Conservation (phyloP, 2,329 filamentous ascomycete genomes). For the Phyllosticta capitalensis region DNA sequence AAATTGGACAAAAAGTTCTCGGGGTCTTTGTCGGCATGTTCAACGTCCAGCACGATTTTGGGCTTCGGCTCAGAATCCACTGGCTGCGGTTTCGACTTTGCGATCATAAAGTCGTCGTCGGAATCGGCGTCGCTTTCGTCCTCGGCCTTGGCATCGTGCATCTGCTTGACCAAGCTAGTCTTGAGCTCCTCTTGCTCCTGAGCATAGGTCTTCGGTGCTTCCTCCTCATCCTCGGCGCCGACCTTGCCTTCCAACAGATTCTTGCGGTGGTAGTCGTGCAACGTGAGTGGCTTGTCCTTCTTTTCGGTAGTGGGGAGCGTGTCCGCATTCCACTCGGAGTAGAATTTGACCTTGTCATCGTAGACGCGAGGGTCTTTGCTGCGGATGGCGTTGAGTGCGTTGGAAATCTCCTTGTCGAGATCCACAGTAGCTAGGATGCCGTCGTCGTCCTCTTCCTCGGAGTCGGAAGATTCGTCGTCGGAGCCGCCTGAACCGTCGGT, state of each 20-base stretch:
- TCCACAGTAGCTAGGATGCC: slow-evolving; percentile 78
- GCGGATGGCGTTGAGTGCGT: slow-evolving; percentile 76
- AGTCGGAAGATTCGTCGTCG: slow-evolving; percentile 36
- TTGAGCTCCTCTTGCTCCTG: slow-evolving; percentile 84
- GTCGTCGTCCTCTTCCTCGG: slow-evolving; percentile 80
- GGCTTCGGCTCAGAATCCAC: slow-evolving; percentile 23
- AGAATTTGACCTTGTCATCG: slow-evolving; percentile 71
- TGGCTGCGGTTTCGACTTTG: slow-evolving; percentile 44
- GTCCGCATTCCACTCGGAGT: slow-evolving; percentile 53
- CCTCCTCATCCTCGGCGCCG: slow-evolving; percentile 50
- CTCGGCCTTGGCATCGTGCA: slow-evolving; percentile 53
- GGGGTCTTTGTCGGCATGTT: slow-evolving; percentile 75
- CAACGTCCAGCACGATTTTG: slow-evolving; percentile 48
- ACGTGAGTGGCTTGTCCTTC: slow-evolving; percentile 73
- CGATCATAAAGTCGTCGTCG: slow-evolving; percentile 56
- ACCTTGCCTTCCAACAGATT: slow-evolving; percentile 68
- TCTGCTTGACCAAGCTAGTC: slow-evolving; percentile 65
- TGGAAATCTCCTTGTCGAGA: slow-evolving; percentile 78
- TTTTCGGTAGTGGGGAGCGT: slow-evolving; percentile 32
- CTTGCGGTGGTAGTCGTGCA: slow-evolving; percentile 86
- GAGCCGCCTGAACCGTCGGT: slow-evolving; percentile 46
- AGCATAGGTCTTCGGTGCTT: slow-evolving; percentile 61
- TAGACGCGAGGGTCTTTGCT: slow-evolving; percentile 89
- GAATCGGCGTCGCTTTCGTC: slow-evolving; percentile 31
- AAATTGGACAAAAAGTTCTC: slow-evolving; percentile 94